Percentiles rank a stretch among this genome's conserved stretches.
phyloP scores from a whole-genome alignment of 805 yeast genomes.

The Barnettozyma pratensis region DNA sequence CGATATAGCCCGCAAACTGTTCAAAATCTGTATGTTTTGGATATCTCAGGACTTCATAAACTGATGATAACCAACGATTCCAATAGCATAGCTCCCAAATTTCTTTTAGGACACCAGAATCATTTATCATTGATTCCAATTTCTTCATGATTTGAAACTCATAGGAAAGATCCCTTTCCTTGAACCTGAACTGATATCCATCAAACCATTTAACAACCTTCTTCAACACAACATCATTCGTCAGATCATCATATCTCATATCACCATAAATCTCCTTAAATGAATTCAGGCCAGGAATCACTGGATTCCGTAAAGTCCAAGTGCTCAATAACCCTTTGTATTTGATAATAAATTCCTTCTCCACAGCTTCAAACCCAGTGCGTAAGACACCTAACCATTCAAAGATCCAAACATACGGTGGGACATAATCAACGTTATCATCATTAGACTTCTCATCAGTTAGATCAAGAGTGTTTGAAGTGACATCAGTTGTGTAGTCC shows the following conservation, averaged over 20 bases:
- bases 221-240: conserved; percentile 11
- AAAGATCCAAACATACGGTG: conserved; percentile 30
- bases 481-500: conserved; percentile 18
- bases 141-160: conserved; percentile 15
- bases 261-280: conserved; percentile 32
- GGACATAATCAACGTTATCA: background rate
- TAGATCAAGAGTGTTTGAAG: too few species aligned
- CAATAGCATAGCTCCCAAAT: conserved; percentile 30
- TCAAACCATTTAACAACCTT: background rate
- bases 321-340: conserved; percentile 16
- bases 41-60: conserved; percentile 9
- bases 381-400: conserved; percentile 32
- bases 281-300: conserved; percentile 21
- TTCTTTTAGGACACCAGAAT: conserved; percentile 13
- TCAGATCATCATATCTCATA: conserved; percentile 12
- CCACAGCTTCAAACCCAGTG: conserved; percentile 12
- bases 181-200: conserved; percentile 6
- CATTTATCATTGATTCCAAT: conserved; percentile 16
- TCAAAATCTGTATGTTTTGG: conserved; percentile 8
- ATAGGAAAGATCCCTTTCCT: background rate
- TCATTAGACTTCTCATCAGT: too few species aligned
- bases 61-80: conserved; percentile 22
- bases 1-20: conserved; percentile 1
- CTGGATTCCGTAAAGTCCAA: conserved; percentile 14
- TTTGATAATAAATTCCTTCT: conserved; percentile 20